These are phyloP conservation scores for Xylariaceae sp. DNA, from an alignment of 2,329 filamentous ascomycete species.

Conservation along the genomic window DNA sequence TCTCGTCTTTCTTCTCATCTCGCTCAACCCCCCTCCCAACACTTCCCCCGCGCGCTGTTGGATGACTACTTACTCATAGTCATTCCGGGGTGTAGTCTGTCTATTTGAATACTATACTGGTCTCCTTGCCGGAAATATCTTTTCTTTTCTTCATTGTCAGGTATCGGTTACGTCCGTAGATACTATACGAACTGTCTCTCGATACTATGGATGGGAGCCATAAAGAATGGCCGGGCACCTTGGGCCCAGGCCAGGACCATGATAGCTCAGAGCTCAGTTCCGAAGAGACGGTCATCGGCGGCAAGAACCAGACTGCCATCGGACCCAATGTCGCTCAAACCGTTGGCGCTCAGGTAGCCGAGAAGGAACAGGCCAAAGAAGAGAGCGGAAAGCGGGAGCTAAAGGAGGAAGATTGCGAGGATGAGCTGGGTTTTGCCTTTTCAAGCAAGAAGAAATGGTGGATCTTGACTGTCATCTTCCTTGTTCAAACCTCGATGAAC, in stretches of 20 bases:
- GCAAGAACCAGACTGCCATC: constrained; percentile 22
- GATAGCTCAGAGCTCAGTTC: constrained; percentile 10
- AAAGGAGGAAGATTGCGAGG: constrained; percentile 62
- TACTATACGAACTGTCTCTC: not conserved
- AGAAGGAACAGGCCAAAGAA: constrained; percentile 32
- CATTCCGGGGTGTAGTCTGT: no score
- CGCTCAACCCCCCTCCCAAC: no score
- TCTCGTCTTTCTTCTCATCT: no score
- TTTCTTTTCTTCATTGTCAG: no score
- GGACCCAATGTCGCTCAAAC: constrained; percentile 31
- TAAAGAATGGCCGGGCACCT: not conserved
- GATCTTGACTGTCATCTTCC: constrained; percentile 75
- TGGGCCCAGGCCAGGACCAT: not conserved
- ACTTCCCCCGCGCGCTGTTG: no score
- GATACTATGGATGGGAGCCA: constrained; percentile 12
- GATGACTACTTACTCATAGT: no score
- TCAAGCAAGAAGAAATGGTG: constrained; percentile 71
- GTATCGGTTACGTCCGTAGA: no score
- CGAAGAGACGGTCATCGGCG: constrained; percentile 32
- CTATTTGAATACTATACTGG: no score
- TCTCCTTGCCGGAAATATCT: no score
- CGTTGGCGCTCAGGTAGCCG: constrained; percentile 27
- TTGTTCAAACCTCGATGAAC: constrained; percentile 79
- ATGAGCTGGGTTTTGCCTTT: constrained; percentile 69
- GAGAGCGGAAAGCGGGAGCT: constrained; percentile 39